Evolutionary conservation across 768 basidiomycete species (phyloP), one percentile per base, ranked within the genome.

Genomic region (Paxillus involutus): DNA sequence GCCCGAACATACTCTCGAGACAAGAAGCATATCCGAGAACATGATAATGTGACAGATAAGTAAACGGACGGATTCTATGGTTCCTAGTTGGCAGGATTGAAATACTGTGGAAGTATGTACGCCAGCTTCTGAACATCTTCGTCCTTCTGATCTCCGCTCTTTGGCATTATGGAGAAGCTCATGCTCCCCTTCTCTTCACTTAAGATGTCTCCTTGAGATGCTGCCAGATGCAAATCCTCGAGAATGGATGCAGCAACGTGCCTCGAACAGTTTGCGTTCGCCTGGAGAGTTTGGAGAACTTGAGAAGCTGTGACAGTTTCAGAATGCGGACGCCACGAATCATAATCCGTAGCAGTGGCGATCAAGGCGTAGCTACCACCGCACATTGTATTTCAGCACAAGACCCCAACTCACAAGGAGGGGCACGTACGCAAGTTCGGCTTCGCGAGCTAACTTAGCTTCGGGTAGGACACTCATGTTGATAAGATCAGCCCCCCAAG

Each of bases 381-480:
- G 13, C 37, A 12, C n/a, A 4, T 17, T 29, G 6, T 19, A 6
- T 43, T 9, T 45, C n/a, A 41, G 44, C 41, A 21, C 17, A 8
- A 26, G 17, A 11, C 21, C 47, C 16, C 29, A 29, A 37, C 32
- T 30, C 33, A 30, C 3, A 9, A 21, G 13, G 13, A 21, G 4
- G 32, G 26, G 19, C 40, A 55, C 49, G 24, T 54, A 94, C 94
- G 88, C 88, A 12, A 99, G 71, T 73, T 99, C 96, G 2, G 94
- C 94, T 75, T 99, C 95, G 13, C 95, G 77, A 3, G 96, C 96
- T 40, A 98, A 79, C 76, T 98, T 98, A n/a, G 95, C 86, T 74
- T 99, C 96, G 2, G 97, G 97, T 26, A 98, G 75, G 39, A 91
- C 91, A 54, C 91, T 96, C 96, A 99, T 99, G 71, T 98, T 95